Evolutionary conservation across 108 stramenopile genomes (phyloP), one percentile per base, ranked within the genome.

Genomic region (Thalassiosira profunda): DNA sequence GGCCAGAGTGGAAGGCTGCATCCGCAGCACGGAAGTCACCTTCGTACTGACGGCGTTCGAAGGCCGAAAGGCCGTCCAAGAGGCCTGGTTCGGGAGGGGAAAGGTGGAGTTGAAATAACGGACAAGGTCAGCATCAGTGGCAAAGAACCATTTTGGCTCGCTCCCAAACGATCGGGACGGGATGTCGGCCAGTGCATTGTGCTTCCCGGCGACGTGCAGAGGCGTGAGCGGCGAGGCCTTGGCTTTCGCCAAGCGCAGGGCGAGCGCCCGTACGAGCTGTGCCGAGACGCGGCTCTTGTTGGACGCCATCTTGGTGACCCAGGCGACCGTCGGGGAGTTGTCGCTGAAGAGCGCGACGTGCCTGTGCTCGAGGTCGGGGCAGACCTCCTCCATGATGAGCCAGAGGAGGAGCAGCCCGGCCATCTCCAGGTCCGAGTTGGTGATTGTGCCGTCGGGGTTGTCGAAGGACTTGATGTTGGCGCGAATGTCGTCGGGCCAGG

Each of bases 401-500:
- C 65, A 76, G n/a, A 62, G 8, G 14, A 76, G 24, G 0, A 62
- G 25, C 10, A 75, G 25, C 9, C 65, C 83, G 14, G 60, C 83
- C 51, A 76, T 31, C 31, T 80, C 74, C 12, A 76, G 30, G 17
- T 84, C 75, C 1, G 70, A 68, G 56, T 81, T 77, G 53, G 61
- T 75, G 62, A 81, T 46, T 0, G 46, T 12, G 0, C 66, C 66
- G 0, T 40, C 10, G 36, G 58, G 59, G 26, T 69, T 79, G 23
- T 61, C 4, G 4, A 12, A 54, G 11, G 66, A 75, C 35, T 64
- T 49, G 33, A 79, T 25, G 0, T 4, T 28, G 0, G 15, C 14
- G 2, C 35, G 38, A 7, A 89, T 67, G 4, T 49, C 34, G 9
- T 51, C 1, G 1, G 84, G 71, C 74, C 74, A 66, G 7, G 58